Conservation (phyloP, 805 yeast species). For the Lachancea kluyveri region DNA sequence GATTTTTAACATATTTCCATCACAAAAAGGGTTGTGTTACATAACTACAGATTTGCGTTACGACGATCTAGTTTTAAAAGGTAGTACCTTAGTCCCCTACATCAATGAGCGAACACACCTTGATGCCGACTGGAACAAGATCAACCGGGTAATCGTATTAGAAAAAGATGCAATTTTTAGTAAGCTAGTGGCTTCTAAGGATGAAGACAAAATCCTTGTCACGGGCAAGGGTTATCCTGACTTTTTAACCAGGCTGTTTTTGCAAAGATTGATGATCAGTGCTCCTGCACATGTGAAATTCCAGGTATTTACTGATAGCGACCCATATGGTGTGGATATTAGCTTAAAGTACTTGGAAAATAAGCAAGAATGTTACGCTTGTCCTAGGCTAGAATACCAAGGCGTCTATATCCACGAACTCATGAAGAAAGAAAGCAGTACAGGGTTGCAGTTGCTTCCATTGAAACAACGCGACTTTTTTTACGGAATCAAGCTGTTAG, state of each 20-base stretch:
- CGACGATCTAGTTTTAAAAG: conserved; percentile 1
- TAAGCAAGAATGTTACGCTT: conserved; percentile 6
- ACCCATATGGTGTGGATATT: conserved; percentile 61
- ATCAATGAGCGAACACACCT: conserved; percentile 17
- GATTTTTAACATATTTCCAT: conserved; percentile 44
- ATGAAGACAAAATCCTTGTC: conserved; percentile 28
- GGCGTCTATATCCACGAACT: conserved; percentile 20
- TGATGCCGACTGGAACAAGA: conserved; percentile 1
- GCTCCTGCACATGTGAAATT: conserved; percentile 30
- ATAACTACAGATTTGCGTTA: conserved; percentile 3
- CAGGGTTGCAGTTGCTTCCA: conserved; percentile 14
- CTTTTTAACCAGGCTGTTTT: conserved; percentile 42
- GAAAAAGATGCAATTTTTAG: conserved; percentile 52
- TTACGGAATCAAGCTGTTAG: conserved; percentile 21
- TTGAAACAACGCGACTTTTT: conserved; percentile 26
- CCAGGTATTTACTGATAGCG: conserved; percentile 53
- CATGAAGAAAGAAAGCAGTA: conserved; percentile 4
- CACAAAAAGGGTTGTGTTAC: conserved; percentile 50
- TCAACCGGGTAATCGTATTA: conserved; percentile 32
- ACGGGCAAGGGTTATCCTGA: conserved; percentile 76
- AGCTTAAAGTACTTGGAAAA: conserved; percentile 36
- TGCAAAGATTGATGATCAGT: conserved; percentile 23
- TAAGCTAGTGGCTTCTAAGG: conserved; percentile 19
- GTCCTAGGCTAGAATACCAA: conserved; percentile 14
- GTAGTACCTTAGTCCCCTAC: conserved; percentile 35